Evolutionary conservation across 345 rosid genomes (phyloP), one percentile per base, ranked within the genome.

Genomic region (Orychophragmus violaceus): DNA sequence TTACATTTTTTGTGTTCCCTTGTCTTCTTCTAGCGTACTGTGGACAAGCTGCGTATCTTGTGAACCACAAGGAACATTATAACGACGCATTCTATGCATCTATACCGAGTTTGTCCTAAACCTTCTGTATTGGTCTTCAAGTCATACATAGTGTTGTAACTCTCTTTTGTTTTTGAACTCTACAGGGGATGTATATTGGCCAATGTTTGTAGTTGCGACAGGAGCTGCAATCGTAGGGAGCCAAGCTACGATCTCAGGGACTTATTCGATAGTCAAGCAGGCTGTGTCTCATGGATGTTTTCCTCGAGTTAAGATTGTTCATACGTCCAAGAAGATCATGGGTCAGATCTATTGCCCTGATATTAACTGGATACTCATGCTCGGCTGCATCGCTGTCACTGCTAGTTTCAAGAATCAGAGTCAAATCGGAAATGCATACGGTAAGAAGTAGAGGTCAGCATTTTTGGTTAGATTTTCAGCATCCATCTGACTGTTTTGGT

Each of bases 21-120:
- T 88, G 95, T 78, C 99, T 94, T 79, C 92, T 94, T 68, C 75
- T 88, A 68, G 96, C 99, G n/a, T 94, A 94, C 64, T 75, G 87
- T 9, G 99, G 99, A 62, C 99, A 94, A 78, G 99, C 99, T 44
- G 96, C 99, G 22, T 94, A 90, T 74, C 94, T 94, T 62, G 66
- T 85, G 83, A 70, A 66, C 9, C 42, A 90, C 59, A 54, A 0
- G 24, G 85, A 82, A 2, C 92, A 88, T 59, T 90, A 78, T 19
- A 13, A 21, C 8, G 92, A 94, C 64, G 89, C 79, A 12, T 94
- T 94, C 77, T 93, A 87, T 70, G 86, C 83, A 36, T 93, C 98
- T 56, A 93, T 93, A 46, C 98, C 97, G 10, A 78, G 98, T 88
- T 64, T 68, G 83, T 45, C 44, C 36, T 16, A 29, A 21, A 44